Percentiles rank a stretch among this genome's conserved stretches.
Evolutionary conservation across 768 basidiomycete genomes (phyloP).

Genomic region (Hypholoma sublateritium): DNA sequence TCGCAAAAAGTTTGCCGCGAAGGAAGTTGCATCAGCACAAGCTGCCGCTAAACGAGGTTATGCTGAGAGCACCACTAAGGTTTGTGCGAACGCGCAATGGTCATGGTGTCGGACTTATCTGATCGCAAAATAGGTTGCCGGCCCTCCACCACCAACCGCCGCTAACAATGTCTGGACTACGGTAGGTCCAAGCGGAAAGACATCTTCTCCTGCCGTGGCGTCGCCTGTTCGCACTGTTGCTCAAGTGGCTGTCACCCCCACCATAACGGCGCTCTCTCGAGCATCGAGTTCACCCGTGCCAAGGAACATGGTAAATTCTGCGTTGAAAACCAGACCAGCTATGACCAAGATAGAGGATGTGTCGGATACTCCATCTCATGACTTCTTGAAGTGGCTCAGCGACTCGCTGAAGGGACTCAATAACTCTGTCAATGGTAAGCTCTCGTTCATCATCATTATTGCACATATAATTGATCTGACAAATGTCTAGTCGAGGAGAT

Average conservation of each 20-base stretch:
- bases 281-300: conserved; percentile 35
- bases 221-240: conserved; percentile 37
- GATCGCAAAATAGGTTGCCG: conserved; percentile 22
- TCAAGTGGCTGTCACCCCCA: conserved; percentile 15
- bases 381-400: conserved; percentile 91
- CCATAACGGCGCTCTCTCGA: conserved; percentile 19
- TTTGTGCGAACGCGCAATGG: conserved; percentile 24
- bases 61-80: conserved; percentile 79
- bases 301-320: conserved; percentile 31
- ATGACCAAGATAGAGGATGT: conserved; percentile 58
- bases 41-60: conserved; percentile 68
- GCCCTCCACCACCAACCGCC: conserved; percentile 24
- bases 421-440: conserved; percentile 67
- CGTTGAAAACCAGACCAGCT: conserved; percentile 24
- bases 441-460: neutral
- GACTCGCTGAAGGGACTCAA: conserved; percentile 82
- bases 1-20: conserved; percentile 66
- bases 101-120: conserved; percentile 13
- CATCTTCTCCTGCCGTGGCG: conserved; percentile 29
- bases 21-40: conserved; percentile 53
- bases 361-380: conserved; percentile 72
- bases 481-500: conserved; percentile 85
- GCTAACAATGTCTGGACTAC: conserved; percentile 77
- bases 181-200: conserved; percentile 78
- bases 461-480: conserved; percentile 2